A percentile compares a stretch with the other conserved stretches of the same genome.
Conservation (phyloP, 2,329 filamentous ascomycete genomes). For the Exophiala calicioides region DNA sequence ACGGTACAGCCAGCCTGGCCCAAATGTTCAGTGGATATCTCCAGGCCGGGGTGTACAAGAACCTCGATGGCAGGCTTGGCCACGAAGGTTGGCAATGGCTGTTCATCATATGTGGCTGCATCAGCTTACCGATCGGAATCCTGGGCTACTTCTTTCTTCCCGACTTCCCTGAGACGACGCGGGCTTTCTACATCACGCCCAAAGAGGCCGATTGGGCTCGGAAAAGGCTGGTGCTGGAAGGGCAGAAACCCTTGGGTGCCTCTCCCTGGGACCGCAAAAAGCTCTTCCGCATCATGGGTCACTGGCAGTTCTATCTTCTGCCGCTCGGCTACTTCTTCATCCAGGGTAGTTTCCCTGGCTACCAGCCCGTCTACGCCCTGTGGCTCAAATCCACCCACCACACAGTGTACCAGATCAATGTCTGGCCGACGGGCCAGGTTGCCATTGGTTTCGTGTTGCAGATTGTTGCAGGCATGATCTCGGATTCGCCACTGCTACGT, state of each 20-base stretch:
- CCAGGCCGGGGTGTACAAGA: conserved; percentile 56
- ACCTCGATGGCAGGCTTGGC: conserved; percentile 51
- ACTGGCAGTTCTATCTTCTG: conserved; percentile 51
- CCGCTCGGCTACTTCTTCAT: conserved; percentile 43
- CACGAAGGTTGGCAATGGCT: conserved; percentile 57
- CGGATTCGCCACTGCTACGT: conserved; percentile 20
- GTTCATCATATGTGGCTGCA: conserved; percentile 60
- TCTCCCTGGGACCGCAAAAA: conserved; percentile 38
- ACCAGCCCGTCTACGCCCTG: conserved; percentile 45
- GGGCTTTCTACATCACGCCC: conserved; percentile 44
- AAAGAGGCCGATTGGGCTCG: conserved; percentile 29
- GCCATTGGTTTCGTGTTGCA: conserved; percentile 45
- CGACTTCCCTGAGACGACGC: conserved; percentile 47
- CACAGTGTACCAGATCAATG: conserved; percentile 47
- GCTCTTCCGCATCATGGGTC: conserved; percentile 41
- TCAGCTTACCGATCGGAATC: conserved; percentile 49
- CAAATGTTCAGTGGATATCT: conserved; percentile 59
- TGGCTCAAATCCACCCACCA: conserved; percentile 44
- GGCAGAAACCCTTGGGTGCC: conserved; percentile 41
- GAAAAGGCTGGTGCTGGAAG: conserved; percentile 37
- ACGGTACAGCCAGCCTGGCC: conserved; percentile 36
- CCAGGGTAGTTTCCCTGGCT: conserved; percentile 42
- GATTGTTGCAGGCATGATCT: conserved; percentile 21
- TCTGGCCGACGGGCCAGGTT: conserved; percentile 48
- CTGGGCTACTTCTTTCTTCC: conserved; percentile 43